Conservation (phyloP, 177 flowering plant species). For the Vitis hybrid region DNA sequence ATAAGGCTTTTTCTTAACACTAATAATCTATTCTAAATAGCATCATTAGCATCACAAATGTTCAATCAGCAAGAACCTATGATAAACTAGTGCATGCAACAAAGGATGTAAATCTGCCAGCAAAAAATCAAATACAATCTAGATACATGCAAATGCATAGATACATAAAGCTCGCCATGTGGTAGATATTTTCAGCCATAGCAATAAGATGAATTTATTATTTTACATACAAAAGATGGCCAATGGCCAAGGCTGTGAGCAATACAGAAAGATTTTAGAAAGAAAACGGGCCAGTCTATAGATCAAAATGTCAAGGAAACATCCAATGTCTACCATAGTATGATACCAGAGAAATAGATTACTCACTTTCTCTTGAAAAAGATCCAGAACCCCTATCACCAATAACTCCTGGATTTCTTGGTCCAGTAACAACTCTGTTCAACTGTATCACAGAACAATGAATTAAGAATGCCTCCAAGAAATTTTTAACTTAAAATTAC, state of each 20-base stretch:
- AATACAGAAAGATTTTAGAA: background rate
- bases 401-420: conserved; percentile 46
- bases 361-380: conserved; percentile 64
- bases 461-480: background rate
- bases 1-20: too few species aligned
- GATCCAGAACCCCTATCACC: conserved; percentile 53
- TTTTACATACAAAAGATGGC: too few species aligned
- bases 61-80: too few species aligned
- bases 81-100: too few species aligned
- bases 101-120: too few species aligned
- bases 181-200: too few species aligned
- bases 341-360: conserved; percentile 4
- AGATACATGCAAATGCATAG: too few species aligned
- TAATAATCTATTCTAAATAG: too few species aligned
- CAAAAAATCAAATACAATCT: too few species aligned
- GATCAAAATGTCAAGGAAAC: background rate
- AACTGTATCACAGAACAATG: conserved; percentile 33
- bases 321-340: background rate
- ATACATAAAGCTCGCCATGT: too few species aligned
- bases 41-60: too few species aligned
- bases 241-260: background rate
- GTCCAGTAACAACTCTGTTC: conserved; percentile 43
- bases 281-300: background rate
- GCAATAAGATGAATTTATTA: too few species aligned
- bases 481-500: background rate